Conservation (phyloP, 1,139 yeast genomes). For the Protomyces inundatus region DNA sequence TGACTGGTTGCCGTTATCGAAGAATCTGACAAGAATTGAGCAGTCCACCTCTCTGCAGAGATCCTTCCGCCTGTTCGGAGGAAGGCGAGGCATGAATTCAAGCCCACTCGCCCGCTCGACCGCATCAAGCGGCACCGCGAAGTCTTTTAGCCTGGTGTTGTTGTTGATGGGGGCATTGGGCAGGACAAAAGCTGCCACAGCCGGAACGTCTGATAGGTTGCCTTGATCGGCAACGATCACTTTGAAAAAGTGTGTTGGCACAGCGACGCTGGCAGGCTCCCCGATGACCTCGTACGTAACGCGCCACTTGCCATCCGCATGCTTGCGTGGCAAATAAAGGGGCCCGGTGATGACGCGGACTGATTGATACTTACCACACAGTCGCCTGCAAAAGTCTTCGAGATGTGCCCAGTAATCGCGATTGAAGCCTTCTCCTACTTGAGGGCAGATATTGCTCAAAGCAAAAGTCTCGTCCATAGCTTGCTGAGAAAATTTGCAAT, state of each 20-base stretch:
- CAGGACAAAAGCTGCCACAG: conserved; percentile 87
- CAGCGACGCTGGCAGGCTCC: conserved; percentile 92
- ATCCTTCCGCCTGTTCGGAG: conserved; percentile 54
- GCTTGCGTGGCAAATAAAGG: conserved; percentile 71
- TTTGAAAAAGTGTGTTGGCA: conserved; percentile 95
- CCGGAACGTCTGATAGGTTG: conserved; percentile 48
- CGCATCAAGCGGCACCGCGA: conserved; percentile 86
- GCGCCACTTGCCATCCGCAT: conserved; percentile 71
- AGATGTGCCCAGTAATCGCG: conserved; percentile 97
- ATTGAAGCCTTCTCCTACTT: conserved; percentile 95
- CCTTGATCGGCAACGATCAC: conserved; percentile 70
- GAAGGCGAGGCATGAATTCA: conserved; percentile 67
- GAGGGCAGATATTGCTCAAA: conserved; percentile 89
- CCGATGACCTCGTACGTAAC: conserved; percentile 88
- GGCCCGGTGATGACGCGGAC: conserved; percentile 94
- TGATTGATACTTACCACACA: conserved; percentile 60
- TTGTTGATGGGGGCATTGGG: conserved; percentile 79
- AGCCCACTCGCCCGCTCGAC: conserved; percentile 68
- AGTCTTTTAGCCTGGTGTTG: conserved; percentile 60
- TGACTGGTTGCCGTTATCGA: conserved; percentile 42
- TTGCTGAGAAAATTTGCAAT: conserved; percentile 78
- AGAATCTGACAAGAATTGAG: conserved; percentile 76
- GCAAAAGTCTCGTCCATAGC: conserved; percentile 95
- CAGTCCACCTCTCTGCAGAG: conserved; percentile 79
- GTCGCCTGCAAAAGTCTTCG: conserved; percentile 77